Conservation (phyloP, 345 rosid genomes). For the Eucalyptus coolabah region DNA sequence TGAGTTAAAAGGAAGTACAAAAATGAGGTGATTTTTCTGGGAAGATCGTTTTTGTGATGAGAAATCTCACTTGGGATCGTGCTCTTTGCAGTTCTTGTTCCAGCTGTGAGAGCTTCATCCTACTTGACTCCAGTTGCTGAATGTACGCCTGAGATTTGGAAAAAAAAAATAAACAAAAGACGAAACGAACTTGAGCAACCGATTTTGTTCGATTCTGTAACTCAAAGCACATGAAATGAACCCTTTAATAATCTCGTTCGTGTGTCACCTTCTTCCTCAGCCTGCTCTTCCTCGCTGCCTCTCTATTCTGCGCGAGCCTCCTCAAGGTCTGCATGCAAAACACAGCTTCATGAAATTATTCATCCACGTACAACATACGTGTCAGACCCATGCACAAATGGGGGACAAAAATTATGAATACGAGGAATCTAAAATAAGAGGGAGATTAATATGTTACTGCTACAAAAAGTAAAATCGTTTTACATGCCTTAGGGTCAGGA, state of each 20-base stretch:
- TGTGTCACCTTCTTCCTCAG: conserved; percentile 27
- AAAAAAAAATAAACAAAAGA: not conserved
- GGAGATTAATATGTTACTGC: not conserved
- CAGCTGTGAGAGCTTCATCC: conserved; percentile 83
- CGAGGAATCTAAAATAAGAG: not conserved
- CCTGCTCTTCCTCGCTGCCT: conserved; percentile 50
- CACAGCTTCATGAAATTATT: not conserved
- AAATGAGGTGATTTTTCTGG: not conserved
- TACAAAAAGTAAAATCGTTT: not conserved
- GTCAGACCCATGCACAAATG: not conserved
- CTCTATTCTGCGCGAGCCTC: conserved; percentile 51
- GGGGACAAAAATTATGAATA: not conserved
- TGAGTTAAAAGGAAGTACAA: not conserved
- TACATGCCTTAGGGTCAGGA: conserved; percentile 35
- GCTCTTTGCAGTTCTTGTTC: conserved; percentile 95
- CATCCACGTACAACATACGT: not conserved
- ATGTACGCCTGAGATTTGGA: conserved; percentile 65
- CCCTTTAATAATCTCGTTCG: not conserved
- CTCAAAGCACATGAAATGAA: not conserved
- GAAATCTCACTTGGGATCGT: conserved; percentile 52
- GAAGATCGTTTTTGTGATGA: not conserved
- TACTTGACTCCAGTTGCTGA: conserved; percentile 91
- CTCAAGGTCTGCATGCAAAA: conserved; percentile 18
- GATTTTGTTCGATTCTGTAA: not conserved
- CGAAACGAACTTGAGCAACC: not conserved